Percentiles rank a stretch among this genome's conserved stretches.
Conservation (phyloP, 495 filamentous ascomycete genomes). For the Aspergillus sclerotioniger region DNA sequence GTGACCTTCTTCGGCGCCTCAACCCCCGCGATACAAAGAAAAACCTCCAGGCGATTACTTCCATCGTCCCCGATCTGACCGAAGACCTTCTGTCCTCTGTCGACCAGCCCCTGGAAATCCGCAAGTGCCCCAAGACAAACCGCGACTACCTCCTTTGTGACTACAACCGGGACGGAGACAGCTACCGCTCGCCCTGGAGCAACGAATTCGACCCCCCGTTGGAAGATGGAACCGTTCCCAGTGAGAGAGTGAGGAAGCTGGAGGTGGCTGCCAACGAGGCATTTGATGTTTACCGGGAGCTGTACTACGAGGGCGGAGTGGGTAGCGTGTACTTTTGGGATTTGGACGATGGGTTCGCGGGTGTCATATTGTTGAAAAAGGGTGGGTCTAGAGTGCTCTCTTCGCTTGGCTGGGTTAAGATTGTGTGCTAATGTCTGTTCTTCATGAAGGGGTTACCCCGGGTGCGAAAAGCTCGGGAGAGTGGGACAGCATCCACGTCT, state of each 20-base stretch:
- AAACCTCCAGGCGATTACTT: slow-evolving; percentile 83
- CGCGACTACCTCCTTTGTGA: slow-evolving; percentile 98
- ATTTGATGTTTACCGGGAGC: slow-evolving; percentile 93
- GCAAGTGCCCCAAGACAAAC: slow-evolving; percentile 80
- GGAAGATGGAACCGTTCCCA: slow-evolving; percentile 74
- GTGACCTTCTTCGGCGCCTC: slow-evolving; percentile 96
- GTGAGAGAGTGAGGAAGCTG: slow-evolving; percentile 85
- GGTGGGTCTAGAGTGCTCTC: slow-evolving; percentile 41
- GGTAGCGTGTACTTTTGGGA: slow-evolving; percentile 98
- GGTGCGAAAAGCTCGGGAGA: slow-evolving; percentile 72
- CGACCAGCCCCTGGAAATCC: slow-evolving; percentile 87
- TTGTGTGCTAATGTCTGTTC: background rate
- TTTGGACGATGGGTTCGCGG: slow-evolving; percentile 96
- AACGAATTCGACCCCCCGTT: slow-evolving; percentile 95
- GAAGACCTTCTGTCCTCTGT: slow-evolving; percentile 98
- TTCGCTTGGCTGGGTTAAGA: background rate
- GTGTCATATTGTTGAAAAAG: slow-evolving; percentile 94
- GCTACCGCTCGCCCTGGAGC: slow-evolving; percentile 94
- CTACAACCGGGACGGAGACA: slow-evolving; percentile 99
- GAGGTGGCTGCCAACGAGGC: slow-evolving; percentile 92
- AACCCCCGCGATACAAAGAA: slow-evolving; percentile 84
- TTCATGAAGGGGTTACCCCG: slow-evolving; percentile 55
- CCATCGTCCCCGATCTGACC: slow-evolving; percentile 82
- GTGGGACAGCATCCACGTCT: slow-evolving; percentile 99
- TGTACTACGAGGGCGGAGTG: slow-evolving; percentile 97